Evolutionary conservation across 106 monocot species (phyloP).

Genomic region (Alisma plantagoaquatica): DNA sequence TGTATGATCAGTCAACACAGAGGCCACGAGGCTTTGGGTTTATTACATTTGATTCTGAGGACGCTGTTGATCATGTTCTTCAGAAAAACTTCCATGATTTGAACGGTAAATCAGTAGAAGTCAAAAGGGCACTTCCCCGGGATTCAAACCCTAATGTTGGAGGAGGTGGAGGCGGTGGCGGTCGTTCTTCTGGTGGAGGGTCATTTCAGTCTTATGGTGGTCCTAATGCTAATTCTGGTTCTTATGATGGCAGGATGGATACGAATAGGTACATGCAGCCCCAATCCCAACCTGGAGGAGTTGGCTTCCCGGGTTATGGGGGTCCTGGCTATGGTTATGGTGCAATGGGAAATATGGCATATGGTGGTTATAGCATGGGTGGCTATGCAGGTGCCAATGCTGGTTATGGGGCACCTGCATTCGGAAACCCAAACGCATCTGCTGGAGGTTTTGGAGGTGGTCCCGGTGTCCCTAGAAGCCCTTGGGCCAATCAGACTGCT

Average conservation of each 20-base stretch:
- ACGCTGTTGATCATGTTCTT: no score
- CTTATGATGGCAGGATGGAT: conserved; percentile 74
- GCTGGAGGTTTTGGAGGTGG: conserved; percentile 39
- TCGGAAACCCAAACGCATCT: conserved; percentile 54
- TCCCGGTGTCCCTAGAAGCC: conserved; percentile 46
- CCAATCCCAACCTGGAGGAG: conserved; percentile 38
- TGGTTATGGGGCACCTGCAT: conserved; percentile 37
- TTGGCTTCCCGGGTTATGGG: no score
- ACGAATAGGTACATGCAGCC: conserved; percentile 62
- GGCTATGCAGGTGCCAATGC: conserved; percentile 34
- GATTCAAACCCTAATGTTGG: no score
- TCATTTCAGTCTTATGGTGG: conserved; percentile 53
- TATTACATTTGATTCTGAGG: no score
- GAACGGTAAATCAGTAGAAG: no score
- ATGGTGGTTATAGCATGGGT: conserved; percentile 35
- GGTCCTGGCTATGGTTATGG: conserved; percentile 63
- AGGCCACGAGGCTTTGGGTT: no score
- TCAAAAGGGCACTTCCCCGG: no score
- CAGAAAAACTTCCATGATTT: no score
- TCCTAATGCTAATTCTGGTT: conserved; percentile 22
- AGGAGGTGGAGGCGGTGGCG: no score
- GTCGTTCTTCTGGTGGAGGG: conserved; percentile 32
- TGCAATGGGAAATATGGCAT: conserved; percentile 31
- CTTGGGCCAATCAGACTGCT: conserved; percentile 65
- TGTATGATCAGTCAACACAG: no score